These are phyloP conservation scores for Cystobasidiaceae sp. DNA, from an alignment of 1,284 basidiomycete genomes.

Conservation along the genomic window DNA sequence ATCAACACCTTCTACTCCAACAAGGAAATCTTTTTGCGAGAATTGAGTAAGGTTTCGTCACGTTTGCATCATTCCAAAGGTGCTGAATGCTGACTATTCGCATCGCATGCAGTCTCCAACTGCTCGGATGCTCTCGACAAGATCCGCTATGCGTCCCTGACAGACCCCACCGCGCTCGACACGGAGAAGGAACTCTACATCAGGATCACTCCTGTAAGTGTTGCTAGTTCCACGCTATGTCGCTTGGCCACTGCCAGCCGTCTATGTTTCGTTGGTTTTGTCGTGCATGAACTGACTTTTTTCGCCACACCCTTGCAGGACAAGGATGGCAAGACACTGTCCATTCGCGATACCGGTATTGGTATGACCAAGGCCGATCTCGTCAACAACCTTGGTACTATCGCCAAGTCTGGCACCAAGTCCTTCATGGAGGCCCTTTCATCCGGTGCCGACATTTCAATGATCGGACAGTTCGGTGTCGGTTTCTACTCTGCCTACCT, in stretches of 20 bases:
- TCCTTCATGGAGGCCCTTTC: conserved; percentile 89
- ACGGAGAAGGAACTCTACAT: conserved; percentile 78
- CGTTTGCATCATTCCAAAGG: neutral
- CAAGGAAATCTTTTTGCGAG: conserved; percentile 97
- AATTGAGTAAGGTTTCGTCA: conserved; percentile 58
- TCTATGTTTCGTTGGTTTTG: neutral
- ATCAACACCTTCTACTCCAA: conserved; percentile 65
- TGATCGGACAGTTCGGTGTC: conserved; percentile 59
- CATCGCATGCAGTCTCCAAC: conserved; percentile 17
- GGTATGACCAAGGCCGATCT: conserved; percentile 99
- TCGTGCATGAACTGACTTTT: conserved; percentile 26
- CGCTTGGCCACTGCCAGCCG: neutral
- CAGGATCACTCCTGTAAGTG: conserved; percentile 64
- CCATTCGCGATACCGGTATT: conserved; percentile 92
- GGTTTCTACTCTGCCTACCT: conserved; percentile 99
- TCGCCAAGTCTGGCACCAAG: conserved; percentile 94
- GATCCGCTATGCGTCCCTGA: conserved; percentile 88
- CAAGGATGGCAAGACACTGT: conserved; percentile 90
- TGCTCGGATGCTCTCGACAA: conserved; percentile 93
- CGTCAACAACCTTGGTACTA: conserved; percentile 99
- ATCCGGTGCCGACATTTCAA: conserved; percentile 90
- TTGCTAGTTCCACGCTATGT: conserved; percentile 20
- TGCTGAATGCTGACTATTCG: neutral
- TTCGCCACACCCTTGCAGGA: conserved; percentile 49
- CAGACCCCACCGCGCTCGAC: conserved; percentile 81